phyloP scores from a whole-genome alignment of 73 alveolate species.

The Paramecium primaurelia region DNA sequence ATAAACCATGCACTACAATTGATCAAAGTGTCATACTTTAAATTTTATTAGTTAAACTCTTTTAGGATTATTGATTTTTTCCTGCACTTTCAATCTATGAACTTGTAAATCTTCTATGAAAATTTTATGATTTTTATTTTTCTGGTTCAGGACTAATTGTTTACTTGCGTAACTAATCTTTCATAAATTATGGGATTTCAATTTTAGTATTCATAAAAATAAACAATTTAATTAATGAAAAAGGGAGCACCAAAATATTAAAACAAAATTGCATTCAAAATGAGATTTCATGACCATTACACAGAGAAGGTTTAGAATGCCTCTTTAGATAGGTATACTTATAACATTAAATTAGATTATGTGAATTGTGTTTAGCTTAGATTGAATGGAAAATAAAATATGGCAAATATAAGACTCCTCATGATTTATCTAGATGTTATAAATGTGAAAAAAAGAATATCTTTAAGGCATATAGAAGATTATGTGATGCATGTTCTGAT shows the following conservation, averaged over 20 bases:
- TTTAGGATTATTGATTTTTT: not conserved
- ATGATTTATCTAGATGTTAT: conserved; percentile 41
- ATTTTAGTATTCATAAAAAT: not conserved
- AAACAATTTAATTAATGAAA: conserved; percentile 36
- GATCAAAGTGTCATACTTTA: not conserved
- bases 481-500: conserved; percentile 45
- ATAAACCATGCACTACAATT: conserved; percentile 30
- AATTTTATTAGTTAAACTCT: not conserved
- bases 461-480: conserved; percentile 21
- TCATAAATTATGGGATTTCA: conserved; percentile 15
- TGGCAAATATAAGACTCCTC: conserved; percentile 26
- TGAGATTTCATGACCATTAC: not conserved
- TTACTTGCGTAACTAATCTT: not conserved
- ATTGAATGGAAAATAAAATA: conserved; percentile 43
- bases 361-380: not conserved
- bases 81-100: not conserved
- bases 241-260: conserved; percentile 42
- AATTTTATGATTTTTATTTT: not conserved
- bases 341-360: not conserved
- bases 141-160: conserved; percentile 39
- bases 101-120: conserved; percentile 33
- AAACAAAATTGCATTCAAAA: conserved; percentile 30
- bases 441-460: conserved; percentile 23
- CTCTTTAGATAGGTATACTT: not conserved
- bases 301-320: not conserved